Evolutionary conservation across 148 eudicot species (phyloP), one percentile per base, ranked within the genome.

Genomic region (Nyssa sinensis): DNA sequence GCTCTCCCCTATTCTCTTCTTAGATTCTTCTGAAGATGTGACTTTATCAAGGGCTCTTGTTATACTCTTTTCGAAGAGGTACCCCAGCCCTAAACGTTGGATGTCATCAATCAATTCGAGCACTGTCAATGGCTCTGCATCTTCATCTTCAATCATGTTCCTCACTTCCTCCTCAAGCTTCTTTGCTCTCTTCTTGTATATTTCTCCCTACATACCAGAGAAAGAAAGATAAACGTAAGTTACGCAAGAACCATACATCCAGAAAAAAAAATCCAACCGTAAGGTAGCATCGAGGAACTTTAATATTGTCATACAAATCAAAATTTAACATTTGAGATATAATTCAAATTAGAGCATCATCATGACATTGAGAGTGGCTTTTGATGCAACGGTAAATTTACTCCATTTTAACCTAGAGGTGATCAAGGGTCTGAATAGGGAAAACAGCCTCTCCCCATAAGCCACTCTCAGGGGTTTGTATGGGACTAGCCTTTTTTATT

Each of bases 91-190:
- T 66, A 81, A 64, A 13, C 76, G 71, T 55, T 79, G 62, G 7
- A 81, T 84, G 25, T 84, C 77, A 70, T 81, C 79, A 17, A 84
- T 69, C 24, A 76, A 59, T 23, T 81, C 72, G 5, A 84, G 75
- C 64, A 41, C 14, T 13, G 14, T 47, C 23, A 53, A 31, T 34
- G 73, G 57, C 37, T 70, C 55, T 34, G 28, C 16, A 7, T 27
- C 31, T 64, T 67, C 75, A 47, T 69, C 76, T 2, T 11, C 59
- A 31, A 78, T 53, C 80, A 66, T 69, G 10, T 23, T 49, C 55
- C 10, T 72, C 62, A 81, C 74, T 62, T 72, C 75, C 49, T 35
- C 30, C 62, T 78, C 66, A 37, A 79, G 12, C 39, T 51, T 64
- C 71, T 53, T 49, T 11, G 32, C 49, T 33, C 17, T 75, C 62